These are phyloP conservation scores for Tympanopsis confertula DNA, from an alignment of 2,329 filamentous ascomycete species.

Conservation along the genomic window DNA sequence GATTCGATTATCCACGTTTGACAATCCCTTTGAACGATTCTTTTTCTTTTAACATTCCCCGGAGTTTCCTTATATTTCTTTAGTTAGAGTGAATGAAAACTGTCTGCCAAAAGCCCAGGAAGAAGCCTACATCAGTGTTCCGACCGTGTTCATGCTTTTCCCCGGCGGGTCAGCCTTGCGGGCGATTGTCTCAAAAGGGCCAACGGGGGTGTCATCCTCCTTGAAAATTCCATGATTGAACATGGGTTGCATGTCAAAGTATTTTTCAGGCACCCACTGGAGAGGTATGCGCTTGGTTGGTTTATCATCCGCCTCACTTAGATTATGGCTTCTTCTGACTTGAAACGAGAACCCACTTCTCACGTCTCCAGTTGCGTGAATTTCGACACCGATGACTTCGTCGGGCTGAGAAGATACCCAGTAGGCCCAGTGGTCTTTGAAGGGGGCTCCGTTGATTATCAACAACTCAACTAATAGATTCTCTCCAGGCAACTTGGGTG, in stretches of 20 bases:
- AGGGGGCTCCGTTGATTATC: slow-evolving; percentile 16
- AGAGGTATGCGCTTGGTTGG: slow-evolving; percentile 13
- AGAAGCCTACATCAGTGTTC: slow-evolving; percentile 3
- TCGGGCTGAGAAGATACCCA: slow-evolving; percentile 10
- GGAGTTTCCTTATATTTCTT: slow-evolving; percentile 2
- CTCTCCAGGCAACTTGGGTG: slow-evolving; percentile 14
- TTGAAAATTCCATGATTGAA: slow-evolving; percentile 10
- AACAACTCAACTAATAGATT: slow-evolving; percentile 15
- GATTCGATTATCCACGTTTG: slow-evolving; percentile 23
- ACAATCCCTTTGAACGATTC: slow-evolving; percentile 16
- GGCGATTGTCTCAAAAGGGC: slow-evolving; percentile 13
- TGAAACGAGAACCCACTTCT: slow-evolving; percentile 16
- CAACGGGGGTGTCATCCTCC: slow-evolving; percentile 10
- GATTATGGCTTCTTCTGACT: slow-evolving; percentile 14
- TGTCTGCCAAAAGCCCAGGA: neutral
- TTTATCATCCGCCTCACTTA: slow-evolving; percentile 3
- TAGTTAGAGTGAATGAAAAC: neutral
- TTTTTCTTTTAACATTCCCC: slow-evolving; percentile 5
- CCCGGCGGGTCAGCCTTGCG: slow-evolving; percentile 7
- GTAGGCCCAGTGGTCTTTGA: slow-evolving; percentile 23
- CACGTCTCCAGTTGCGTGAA: slow-evolving; percentile 19
- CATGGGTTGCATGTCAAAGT: slow-evolving; percentile 13
- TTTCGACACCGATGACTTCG: slow-evolving; percentile 11
- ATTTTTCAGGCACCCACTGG: slow-evolving; percentile 14
- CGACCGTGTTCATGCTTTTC: slow-evolving; percentile 6